Percentiles rank a stretch among this genome's conserved stretches.
These are phyloP conservation scores for Beauveria sp. DNA, from an alignment of 2,329 filamentous ascomycete species.

Conservation along the genomic window DNA sequence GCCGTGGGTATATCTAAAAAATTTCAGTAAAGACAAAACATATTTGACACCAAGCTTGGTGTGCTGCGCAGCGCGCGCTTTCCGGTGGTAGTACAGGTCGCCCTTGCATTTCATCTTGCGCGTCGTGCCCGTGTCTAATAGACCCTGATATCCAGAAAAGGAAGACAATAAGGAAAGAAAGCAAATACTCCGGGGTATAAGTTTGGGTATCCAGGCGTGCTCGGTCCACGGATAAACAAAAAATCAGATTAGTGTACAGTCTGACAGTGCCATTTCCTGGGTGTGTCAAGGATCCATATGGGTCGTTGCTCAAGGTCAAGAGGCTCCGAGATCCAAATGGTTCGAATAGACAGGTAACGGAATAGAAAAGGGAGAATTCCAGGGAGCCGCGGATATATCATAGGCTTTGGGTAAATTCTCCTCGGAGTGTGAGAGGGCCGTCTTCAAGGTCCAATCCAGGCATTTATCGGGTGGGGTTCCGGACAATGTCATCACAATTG, in stretches of 20 bases:
- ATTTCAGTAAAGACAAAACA: slow-evolving; percentile 15
- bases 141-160: slow-evolving; percentile 11
- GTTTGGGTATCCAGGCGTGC: slow-evolving; percentile 10
- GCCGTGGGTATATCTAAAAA: slow-evolving; percentile 29
- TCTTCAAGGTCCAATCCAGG: background rate
- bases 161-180: slow-evolving; percentile 19
- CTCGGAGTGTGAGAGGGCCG: background rate
- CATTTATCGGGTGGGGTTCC: slow-evolving; percentile 47
- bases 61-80: slow-evolving; percentile 1
- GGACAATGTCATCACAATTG: slow-evolving; percentile 87
- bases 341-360: slow-evolving; percentile 15
- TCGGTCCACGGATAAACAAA: slow-evolving; percentile 17
- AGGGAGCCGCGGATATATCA: slow-evolving; percentile 1
- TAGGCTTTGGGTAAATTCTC: slow-evolving; percentile 5
- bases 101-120: slow-evolving; percentile 14
- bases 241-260: slow-evolving; percentile 24
- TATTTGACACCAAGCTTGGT: slow-evolving; percentile 2
- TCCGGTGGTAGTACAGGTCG: slow-evolving; percentile 25
- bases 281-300: slow-evolving; percentile 14
- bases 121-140: slow-evolving; percentile 12
- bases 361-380: slow-evolving; percentile 13
- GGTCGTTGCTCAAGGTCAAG: slow-evolving; percentile 16
- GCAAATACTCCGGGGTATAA: slow-evolving; percentile 18
- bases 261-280: slow-evolving; percentile 19
- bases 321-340: slow-evolving; percentile 5